Conservation (phyloP, 768 basidiomycete species). For the Trametes elegans region DNA sequence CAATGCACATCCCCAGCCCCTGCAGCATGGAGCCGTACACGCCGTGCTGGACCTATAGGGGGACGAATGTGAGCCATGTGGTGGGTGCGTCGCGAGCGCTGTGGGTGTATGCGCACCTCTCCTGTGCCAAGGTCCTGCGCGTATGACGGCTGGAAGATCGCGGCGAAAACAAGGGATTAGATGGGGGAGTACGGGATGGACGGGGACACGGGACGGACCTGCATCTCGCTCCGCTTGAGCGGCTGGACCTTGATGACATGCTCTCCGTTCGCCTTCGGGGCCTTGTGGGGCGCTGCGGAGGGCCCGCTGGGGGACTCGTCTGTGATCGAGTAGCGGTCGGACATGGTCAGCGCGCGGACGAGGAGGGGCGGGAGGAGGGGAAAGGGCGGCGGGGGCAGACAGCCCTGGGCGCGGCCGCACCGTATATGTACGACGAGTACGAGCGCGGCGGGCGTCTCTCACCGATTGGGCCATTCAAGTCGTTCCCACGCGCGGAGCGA, state of each 20-base stretch:
- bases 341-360: slow-evolving; percentile 8
- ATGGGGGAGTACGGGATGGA: slow-evolving; percentile 11
- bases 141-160: slow-evolving; percentile 71
- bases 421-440: background rate
- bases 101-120: slow-evolving; percentile 38
- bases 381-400: slow-evolving; percentile 5
- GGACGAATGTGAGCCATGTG: background rate
- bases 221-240: slow-evolving; percentile 82
- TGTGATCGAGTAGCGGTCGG: slow-evolving; percentile 49
- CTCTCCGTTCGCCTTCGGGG: slow-evolving; percentile 16
- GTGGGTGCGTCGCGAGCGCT: background rate
- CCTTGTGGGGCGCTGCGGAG: slow-evolving; percentile 4
- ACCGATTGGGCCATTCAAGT: slow-evolving; percentile 64
- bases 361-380: background rate
- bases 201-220: slow-evolving; percentile 43
- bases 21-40: slow-evolving; percentile 82
- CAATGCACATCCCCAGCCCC: slow-evolving; percentile 62
- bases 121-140: slow-evolving; percentile 81
- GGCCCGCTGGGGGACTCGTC: slow-evolving; percentile 41
- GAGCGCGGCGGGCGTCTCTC: slow-evolving; percentile 22
- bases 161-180: slow-evolving; percentile 4
- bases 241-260: slow-evolving; percentile 81
- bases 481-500: slow-evolving; percentile 48
- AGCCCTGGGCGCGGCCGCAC: background rate
- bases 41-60: slow-evolving; percentile 68